Evolutionary conservation across 2,329 filamentous ascomycete genomes (phyloP), one percentile per base, ranked within the genome.

Genomic region (Alternaria sp.): DNA sequence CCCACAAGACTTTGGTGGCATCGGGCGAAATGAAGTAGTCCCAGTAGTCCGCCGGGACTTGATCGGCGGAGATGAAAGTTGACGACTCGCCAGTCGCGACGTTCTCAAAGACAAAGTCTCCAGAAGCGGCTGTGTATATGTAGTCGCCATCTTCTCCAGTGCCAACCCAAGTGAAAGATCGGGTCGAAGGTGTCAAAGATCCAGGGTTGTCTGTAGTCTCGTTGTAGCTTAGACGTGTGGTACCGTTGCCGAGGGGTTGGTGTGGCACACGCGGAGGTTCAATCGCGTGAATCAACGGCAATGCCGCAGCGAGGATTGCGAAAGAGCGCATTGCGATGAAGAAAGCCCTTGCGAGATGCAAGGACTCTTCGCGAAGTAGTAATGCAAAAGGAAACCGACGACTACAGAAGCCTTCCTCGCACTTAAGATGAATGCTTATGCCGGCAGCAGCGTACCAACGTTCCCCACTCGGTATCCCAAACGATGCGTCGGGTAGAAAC

Each of bases 21-120:
- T 89, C 86, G 2, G 85, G 77, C 39, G 85, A 86, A 63, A 90
- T 87, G 78, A 81, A 87, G 72, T 86, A 90, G 41, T 86, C 84
- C 60, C 79, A 78, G 58, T 84, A 79, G 51, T 83, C 82, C 2
- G 79, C 74, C 0, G 87, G 87, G 2, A 90, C 80, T 59, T 85
- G 79, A 58, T 85, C 83, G 2, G 85, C 83, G 2, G 84, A 77
- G 5, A 90, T 81, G 57, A 90, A 87, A 0, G 83, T 85, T 24
- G 81, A 81, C 31, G 79, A 83, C 58, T 84, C 80, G 41, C 84
- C 83, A 0, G 84, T 87, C 37, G 84, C 82, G 50, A 90, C 85
- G 67, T 89, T 86, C 68, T 86, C 82, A 29, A 90, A 83, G 5
- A 88, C 74, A 5, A 90, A 78, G 29, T 84, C 82, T 9, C 83